Percentiles rank a stretch among this genome's conserved stretches.
Conservation (phyloP, 208 protist species). For the Trypanosoma vivax region DNA sequence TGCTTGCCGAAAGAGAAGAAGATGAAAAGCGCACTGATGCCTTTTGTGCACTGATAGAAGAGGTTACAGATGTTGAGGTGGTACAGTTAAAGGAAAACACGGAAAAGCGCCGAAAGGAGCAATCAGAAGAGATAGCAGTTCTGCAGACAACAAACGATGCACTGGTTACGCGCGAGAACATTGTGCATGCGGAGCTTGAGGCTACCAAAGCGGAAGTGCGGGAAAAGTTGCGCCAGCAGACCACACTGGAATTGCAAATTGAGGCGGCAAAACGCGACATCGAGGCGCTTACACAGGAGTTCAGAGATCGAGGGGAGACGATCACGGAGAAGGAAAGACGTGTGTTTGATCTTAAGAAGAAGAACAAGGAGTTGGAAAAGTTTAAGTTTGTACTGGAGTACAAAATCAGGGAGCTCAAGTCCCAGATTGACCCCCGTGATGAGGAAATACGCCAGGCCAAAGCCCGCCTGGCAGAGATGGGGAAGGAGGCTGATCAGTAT, state of each 20-base stretch:
- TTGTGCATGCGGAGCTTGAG: slow-evolving; percentile 89
- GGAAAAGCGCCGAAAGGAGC: slow-evolving; percentile 86
- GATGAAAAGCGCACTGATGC: slow-evolving; percentile 78
- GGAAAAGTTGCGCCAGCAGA: slow-evolving; percentile 82
- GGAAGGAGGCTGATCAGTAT: slow-evolving; percentile 89
- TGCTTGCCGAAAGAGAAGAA: slow-evolving; percentile 55
- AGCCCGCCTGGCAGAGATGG: slow-evolving; percentile 93
- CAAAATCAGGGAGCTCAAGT: slow-evolving; percentile 97
- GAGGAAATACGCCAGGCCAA: slow-evolving; percentile 91
- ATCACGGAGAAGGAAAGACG: slow-evolving; percentile 96
- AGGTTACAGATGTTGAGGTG: slow-evolving; percentile 94
- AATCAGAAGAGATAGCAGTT: slow-evolving; percentile 78
- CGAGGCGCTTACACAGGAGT: slow-evolving; percentile 86
- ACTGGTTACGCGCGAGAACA: slow-evolving; percentile 86
- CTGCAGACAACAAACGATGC: slow-evolving; percentile 88
- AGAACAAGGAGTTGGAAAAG: slow-evolving; percentile 98
- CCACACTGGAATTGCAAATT: slow-evolving; percentile 88
- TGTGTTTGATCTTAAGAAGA: slow-evolving; percentile 96
- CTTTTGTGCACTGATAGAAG: slow-evolving; percentile 88
- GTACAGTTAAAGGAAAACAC: slow-evolving; percentile 89
- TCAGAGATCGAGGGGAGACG: slow-evolving; percentile 92
- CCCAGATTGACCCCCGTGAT: slow-evolving; percentile 96
- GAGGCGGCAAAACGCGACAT: slow-evolving; percentile 92
- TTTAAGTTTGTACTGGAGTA: slow-evolving; percentile 99
- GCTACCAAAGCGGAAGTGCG: slow-evolving; percentile 78